Evolutionary conservation across 1,284 basidiomycete genomes (phyloP).

Genomic region (Moniliella sp.): DNA sequence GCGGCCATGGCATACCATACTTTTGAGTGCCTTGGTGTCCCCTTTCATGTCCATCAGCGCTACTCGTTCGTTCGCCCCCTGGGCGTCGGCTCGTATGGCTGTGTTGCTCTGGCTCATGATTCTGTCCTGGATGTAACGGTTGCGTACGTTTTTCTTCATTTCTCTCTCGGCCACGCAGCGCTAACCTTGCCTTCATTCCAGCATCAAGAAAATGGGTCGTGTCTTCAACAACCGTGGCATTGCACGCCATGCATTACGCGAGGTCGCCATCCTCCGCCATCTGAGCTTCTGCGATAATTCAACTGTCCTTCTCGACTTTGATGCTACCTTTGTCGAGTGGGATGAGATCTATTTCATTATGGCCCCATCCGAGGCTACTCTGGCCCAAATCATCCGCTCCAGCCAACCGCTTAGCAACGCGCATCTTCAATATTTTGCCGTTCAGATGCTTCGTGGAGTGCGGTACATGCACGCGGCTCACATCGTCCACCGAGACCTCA

Average conservation of each 20-base stretch:
- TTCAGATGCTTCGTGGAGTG: conserved; percentile 24
- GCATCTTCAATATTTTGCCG: conserved; percentile 28
- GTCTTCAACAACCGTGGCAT: conserved; percentile 29
- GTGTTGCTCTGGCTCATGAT: conserved; percentile 25
- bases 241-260: conserved; percentile 22
- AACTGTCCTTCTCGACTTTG: conserved; percentile 27
- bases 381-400: conserved; percentile 29
- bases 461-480: conserved; percentile 28
- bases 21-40: conserved; percentile 25
- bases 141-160: conserved; percentile 7
- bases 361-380: conserved; percentile 26
- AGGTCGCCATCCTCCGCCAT: conserved; percentile 22
- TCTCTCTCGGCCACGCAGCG: background rate
- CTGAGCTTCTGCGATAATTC: conserved; percentile 23
- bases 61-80: conserved; percentile 28
- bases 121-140: conserved; percentile 22
- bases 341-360: conserved; percentile 29
- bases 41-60: conserved; percentile 27
- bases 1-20: conserved; percentile 23
- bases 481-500: conserved; percentile 29
- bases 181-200: background rate
- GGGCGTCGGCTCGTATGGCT: conserved; percentile 31
- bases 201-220: conserved; percentile 29
- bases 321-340: conserved; percentile 29
- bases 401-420: conserved; percentile 24